Base-by-base conservation (phyloP, 495 filamentous ascomycete species). In the Coniosporium apollinis region DNA sequence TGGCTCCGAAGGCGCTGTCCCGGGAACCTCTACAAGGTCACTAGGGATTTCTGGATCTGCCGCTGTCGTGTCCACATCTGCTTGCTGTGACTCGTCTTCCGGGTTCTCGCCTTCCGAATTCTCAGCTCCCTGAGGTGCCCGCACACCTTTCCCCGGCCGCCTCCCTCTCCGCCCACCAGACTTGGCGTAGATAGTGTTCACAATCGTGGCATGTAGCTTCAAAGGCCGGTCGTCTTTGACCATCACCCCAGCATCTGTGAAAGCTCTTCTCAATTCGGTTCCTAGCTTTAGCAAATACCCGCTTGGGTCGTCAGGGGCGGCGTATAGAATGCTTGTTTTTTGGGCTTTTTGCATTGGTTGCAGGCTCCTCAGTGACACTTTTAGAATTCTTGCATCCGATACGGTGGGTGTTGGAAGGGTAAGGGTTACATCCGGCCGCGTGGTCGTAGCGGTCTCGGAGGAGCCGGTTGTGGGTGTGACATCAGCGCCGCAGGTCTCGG, bases 101-200 rank as follows among this genome's bases (percentile, higher is more conserved):
- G 22, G 21, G 13, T 13, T n/a, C 13, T 16, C 5, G 8, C n/a
- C 5, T 13, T 5, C 22, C 7, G 35, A 6, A 4, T 20, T 8
- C 10, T n/a, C 28, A 4, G 6, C 6, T 9, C 30, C 10, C 22
- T 15, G 22, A 13, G 13, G n/a, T 6, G 16, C 5, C 38, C 21
- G 47, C 41, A 30, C 54, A 46, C 26, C 59, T 42, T 43, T 55
- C 49, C 46, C 58, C 17, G 55, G 26, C 42, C 52, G 47, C 14
- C 43, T 55, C 38, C 42, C 52, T 45, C 37, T 26, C n/a, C 41
- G 36, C 13, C 36, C 41, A 1, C 53, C 59, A n/a, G n/a, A n/a
- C 41, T 62, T 67, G 22, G 76, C 71, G 51, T 94, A 94, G 20
- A 85, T 70, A 5, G 84, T 94, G 54, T 94, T 94, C 15, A 89